phyloP scores from a whole-genome alignment of 352 stramenopile species.

The Phytophthora constricta region DNA sequence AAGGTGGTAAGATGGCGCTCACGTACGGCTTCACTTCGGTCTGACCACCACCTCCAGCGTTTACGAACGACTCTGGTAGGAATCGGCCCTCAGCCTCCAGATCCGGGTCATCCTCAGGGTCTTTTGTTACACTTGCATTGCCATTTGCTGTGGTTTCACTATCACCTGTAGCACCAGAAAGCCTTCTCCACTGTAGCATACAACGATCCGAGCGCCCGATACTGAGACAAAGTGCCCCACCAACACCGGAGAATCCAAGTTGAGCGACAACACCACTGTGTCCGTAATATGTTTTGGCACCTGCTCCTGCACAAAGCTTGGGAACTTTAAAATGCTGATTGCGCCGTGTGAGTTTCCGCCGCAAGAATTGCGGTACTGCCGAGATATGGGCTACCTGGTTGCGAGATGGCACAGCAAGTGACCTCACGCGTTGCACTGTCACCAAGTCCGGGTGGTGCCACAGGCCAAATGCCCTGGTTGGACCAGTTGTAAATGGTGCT shows the following conservation, averaged over 20 bases:
- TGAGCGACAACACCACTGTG: conserved; percentile 59
- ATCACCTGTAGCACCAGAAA: conserved; percentile 29
- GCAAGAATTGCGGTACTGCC: conserved; percentile 45
- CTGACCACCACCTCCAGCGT: conserved; percentile 37
- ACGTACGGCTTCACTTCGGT: conserved; percentile 74
- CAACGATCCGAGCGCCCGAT: conserved; percentile 65
- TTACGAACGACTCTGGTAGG: conserved; percentile 64
- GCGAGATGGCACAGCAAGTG: conserved; percentile 54
- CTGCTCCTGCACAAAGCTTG: conserved; percentile 62
- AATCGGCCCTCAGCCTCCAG: conserved; percentile 62
- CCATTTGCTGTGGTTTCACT: conserved; percentile 12
- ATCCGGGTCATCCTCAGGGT: conserved; percentile 62
- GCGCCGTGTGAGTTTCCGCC: conserved; percentile 59
- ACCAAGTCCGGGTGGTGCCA: conserved; percentile 29
- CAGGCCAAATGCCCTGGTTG: conserved; percentile 72
- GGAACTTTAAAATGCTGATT: conserved; percentile 67
- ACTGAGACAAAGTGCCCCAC: conserved; percentile 59
- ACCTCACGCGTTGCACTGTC: conserved; percentile 38
- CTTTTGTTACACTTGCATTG: conserved; percentile 46
- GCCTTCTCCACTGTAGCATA: conserved; percentile 74
- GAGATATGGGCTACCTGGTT: conserved; percentile 32
- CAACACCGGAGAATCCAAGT: conserved; percentile 51
- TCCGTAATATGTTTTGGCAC: conserved; percentile 63
- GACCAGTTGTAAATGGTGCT: conserved; percentile 81
- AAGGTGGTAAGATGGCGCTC: conserved; percentile 66